A percentile compares a stretch with the other conserved stretches of the same genome.
These are phyloP conservation scores for Naganishia kalamii DNA, from an alignment of 768 basidiomycete genomes.

Conservation along the genomic window DNA sequence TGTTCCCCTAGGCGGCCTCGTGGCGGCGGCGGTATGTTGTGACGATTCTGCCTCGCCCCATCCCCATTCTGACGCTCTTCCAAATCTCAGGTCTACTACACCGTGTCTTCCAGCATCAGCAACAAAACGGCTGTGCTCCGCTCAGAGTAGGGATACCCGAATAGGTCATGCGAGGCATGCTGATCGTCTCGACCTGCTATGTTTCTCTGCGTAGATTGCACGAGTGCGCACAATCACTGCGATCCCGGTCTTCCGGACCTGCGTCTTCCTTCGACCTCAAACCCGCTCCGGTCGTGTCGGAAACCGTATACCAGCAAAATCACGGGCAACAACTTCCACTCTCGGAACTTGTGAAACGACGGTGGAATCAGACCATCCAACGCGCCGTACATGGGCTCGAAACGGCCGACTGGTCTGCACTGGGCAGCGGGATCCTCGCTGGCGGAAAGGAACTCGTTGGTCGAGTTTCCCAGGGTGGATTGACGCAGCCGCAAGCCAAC, in stretches of 20 bases:
- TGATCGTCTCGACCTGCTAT: neutral
- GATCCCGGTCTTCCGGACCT: neutral
- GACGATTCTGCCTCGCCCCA: neutral
- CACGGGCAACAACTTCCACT: constrained; percentile 1
- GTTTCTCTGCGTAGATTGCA: neutral
- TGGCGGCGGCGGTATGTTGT: neutral
- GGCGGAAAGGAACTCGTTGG: constrained; percentile 1
- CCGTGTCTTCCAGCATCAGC: constrained; percentile 2
- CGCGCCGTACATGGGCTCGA: neutral
- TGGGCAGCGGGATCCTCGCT: neutral
- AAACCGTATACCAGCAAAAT: neutral
- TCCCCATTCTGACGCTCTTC: neutral
- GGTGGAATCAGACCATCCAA: constrained; percentile 13
- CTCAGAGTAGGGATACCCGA: neutral
- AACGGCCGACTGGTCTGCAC: neutral
- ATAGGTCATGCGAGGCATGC: neutral
- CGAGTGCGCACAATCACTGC: neutral
- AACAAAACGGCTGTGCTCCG: neutral
- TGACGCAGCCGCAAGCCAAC: neutral
- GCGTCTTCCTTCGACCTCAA: constrained; percentile 2
- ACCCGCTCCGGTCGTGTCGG: neutral
- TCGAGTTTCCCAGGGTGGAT: constrained; percentile 3
- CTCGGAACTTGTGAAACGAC: neutral
- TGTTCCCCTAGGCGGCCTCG: neutral
- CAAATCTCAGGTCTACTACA: constrained; percentile 12